Evolutionary conservation across 2,329 filamentous ascomycete species (phyloP).

Genomic region (Cordyceps fumosorosea): DNA sequence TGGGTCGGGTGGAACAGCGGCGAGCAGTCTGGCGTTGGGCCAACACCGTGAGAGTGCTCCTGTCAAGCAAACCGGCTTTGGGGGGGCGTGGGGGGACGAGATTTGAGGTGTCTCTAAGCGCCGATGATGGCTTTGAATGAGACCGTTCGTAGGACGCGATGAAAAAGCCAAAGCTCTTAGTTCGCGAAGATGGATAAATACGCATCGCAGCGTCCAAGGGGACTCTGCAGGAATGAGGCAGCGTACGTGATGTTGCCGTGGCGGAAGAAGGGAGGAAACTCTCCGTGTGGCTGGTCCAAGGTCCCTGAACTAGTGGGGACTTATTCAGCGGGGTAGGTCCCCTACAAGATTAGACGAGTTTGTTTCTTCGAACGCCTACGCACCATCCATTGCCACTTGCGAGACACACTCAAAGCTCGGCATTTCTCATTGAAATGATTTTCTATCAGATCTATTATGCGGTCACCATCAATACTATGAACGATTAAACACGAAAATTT

Average conservation of each 20-base stretch:
- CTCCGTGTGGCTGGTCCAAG: background rate
- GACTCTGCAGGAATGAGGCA: background rate
- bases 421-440: background rate
- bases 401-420: background rate
- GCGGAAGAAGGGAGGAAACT: background rate
- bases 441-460: background rate
- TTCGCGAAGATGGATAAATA: background rate
- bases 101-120: background rate
- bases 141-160: background rate
- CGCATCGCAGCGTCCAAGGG: background rate
- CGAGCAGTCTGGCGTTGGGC: background rate
- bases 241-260: background rate
- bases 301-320: background rate
- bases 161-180: background rate
- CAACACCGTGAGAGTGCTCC: background rate
- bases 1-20: too few relatives aligned
- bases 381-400: background rate
- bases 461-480: background rate
- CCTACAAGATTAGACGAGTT: background rate
- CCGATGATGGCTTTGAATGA: background rate
- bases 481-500: background rate
- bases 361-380: background rate
- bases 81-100: background rate
- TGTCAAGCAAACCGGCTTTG: background rate
- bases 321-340: background rate